phyloP scores from a whole-genome alignment of 2,329 filamentous ascomycete genomes.

The Stemphylium vesicarium region DNA sequence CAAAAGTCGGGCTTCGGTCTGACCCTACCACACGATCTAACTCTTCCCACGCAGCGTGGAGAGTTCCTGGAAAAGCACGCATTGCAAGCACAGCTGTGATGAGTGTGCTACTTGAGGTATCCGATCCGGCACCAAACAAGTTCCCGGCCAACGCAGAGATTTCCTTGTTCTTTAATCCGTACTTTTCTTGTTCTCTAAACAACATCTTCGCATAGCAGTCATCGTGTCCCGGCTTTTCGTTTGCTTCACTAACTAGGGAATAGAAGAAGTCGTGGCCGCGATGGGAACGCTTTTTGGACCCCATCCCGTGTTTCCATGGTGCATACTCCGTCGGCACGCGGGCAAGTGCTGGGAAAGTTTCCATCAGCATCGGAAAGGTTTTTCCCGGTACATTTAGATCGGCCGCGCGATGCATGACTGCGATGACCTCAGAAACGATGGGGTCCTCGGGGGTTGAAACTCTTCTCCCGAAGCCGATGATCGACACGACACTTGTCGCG shows the following conservation, averaged over 20 bases:
- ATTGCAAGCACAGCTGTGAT: conserved; percentile 45
- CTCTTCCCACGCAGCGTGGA: conserved; percentile 42
- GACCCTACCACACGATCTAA: conserved; percentile 42
- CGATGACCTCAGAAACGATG: conserved; percentile 66
- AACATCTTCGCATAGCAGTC: conserved; percentile 49
- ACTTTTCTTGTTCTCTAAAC: conserved; percentile 48
- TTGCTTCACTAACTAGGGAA: conserved; percentile 39
- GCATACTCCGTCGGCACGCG: conserved; percentile 58
- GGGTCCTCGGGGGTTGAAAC: conserved; percentile 60
- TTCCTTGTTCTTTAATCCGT: conserved; percentile 37
- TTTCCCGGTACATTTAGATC: conserved; percentile 59
- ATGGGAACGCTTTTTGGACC: conserved; percentile 31
- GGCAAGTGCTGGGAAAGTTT: conserved; percentile 63
- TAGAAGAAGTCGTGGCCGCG: conserved; percentile 46
- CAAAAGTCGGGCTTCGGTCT: conserved; percentile 42
- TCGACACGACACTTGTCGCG: conserved; percentile 62
- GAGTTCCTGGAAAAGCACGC: conserved; percentile 42
- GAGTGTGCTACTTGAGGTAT: conserved; percentile 44
- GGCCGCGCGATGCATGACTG: conserved; percentile 63
- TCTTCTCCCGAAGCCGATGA: conserved; percentile 64
- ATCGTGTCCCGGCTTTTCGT: conserved; percentile 38
- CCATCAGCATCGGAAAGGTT: conserved; percentile 64
- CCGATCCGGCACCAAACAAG: conserved; percentile 43
- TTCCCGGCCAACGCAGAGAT: conserved; percentile 43
- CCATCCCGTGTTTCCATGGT: conserved; percentile 47